These are phyloP conservation scores for Fistulifera solaris DNA, from an alignment of 108 stramenopile species.

Conservation along the genomic window DNA sequence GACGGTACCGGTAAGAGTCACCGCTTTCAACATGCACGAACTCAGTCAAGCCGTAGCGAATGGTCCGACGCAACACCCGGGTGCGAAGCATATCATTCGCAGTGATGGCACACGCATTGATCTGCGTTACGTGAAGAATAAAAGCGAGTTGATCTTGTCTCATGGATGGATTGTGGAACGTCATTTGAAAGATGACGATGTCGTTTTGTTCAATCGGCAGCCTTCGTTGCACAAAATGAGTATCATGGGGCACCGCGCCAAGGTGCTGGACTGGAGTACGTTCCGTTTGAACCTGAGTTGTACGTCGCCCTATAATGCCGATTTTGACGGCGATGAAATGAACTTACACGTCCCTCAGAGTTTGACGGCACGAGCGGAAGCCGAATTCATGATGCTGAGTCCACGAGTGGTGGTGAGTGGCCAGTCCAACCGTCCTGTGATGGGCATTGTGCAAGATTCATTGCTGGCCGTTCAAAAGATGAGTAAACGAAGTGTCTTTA, in stretches of 20 bases:
- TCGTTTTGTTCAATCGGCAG: slow-evolving; percentile 98
- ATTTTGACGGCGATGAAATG: slow-evolving; percentile 99
- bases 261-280: slow-evolving; percentile 98
- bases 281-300: slow-evolving; percentile 98
- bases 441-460: slow-evolving; percentile 99
- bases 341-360: slow-evolving; percentile 98
- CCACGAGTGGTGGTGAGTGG: slow-evolving; percentile 94
- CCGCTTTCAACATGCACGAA: slow-evolving; percentile 86
- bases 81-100: slow-evolving; percentile 95
- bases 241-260: slow-evolving; percentile 98
- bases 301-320: slow-evolving; percentile 99
- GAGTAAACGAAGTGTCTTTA: slow-evolving; percentile 93
- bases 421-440: slow-evolving; percentile 97
- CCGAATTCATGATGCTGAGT: slow-evolving; percentile 95
- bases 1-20: slow-evolving; percentile 95
- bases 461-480: slow-evolving; percentile 90
- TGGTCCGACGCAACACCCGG: slow-evolving; percentile 94
- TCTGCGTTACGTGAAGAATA: slow-evolving; percentile 91
- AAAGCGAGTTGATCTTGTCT: slow-evolving; percentile 81
- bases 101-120: slow-evolving; percentile 91
- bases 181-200: slow-evolving; percentile 94
- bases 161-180: slow-evolving; percentile 97
- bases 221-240: slow-evolving; percentile 99
- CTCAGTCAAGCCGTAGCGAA: slow-evolving; percentile 85
- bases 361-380: slow-evolving; percentile 92